phyloP scores from a whole-genome alignment of 306 rosid species.

The Clitoria ternatea region DNA sequence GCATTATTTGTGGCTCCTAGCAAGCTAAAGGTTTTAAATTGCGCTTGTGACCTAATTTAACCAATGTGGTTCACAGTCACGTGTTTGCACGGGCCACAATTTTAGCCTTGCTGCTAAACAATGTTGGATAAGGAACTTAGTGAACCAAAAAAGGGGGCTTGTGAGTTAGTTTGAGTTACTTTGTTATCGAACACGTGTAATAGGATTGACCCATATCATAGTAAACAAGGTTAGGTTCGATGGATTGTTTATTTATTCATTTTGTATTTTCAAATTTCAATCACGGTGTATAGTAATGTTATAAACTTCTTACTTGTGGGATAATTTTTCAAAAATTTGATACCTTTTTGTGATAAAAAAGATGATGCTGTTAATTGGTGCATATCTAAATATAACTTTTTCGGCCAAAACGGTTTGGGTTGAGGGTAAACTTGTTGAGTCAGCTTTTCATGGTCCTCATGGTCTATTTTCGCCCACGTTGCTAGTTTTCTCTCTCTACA shows the following conservation, averaged over 20 bases:
- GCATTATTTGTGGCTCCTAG: not conserved
- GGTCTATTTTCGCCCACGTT: no score
- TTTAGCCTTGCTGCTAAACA: not conserved
- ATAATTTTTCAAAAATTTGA: not conserved
- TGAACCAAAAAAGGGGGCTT: not conserved
- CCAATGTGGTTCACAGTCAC: not conserved
- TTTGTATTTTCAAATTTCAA: not conserved
- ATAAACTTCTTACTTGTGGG: not conserved
- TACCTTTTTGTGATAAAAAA: not conserved
- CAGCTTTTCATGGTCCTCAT: no score
- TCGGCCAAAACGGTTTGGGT: not conserved
- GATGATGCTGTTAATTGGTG: not conserved
- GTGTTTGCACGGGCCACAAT: not conserved
- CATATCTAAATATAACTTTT: not conserved
- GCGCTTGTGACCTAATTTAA: not conserved
- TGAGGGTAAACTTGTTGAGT: no score
- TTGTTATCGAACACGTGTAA: not conserved
- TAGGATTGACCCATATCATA: not conserved
- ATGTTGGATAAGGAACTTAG: not conserved
- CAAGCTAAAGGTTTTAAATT: not conserved
- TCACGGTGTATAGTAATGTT: no score
- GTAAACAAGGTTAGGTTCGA: not conserved
- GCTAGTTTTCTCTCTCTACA: no score
- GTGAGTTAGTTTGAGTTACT: not conserved
- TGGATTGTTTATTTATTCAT: not conserved